phyloP scores from a whole-genome alignment of 2,329 filamentous ascomycete species.

The Ophiosphaerella narmari region DNA sequence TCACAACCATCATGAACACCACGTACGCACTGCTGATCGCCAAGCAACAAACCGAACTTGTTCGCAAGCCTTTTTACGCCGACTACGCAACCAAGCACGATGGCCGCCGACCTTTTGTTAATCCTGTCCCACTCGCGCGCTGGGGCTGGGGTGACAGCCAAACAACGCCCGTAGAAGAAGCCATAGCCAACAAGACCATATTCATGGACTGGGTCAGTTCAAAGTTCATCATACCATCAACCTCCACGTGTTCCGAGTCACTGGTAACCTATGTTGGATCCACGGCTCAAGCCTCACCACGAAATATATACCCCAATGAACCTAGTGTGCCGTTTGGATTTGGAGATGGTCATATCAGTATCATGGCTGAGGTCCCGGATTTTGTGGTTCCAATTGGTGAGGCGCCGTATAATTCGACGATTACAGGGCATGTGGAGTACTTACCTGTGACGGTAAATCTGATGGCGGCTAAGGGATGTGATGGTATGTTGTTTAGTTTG shows the following conservation, averaged over 20 bases:
- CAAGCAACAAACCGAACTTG: slow-evolving; percentile 52
- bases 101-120: slow-evolving; percentile 55
- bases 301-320: slow-evolving; percentile 50
- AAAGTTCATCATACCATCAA: slow-evolving; percentile 50
- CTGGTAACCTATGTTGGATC: slow-evolving; percentile 56
- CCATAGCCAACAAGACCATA: slow-evolving; percentile 55
- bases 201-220: slow-evolving; percentile 56
- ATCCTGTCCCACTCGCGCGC: slow-evolving; percentile 54
- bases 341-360: slow-evolving; percentile 52
- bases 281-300: slow-evolving; percentile 46
- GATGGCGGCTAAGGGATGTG: slow-evolving; percentile 64
- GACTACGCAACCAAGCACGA: slow-evolving; percentile 55
- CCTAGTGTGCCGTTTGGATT: slow-evolving; percentile 57
- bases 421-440: slow-evolving; percentile 56
- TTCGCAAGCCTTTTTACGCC: slow-evolving; percentile 56
- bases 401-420: slow-evolving; percentile 51
- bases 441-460: slow-evolving; percentile 64
- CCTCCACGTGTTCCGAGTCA: slow-evolving; percentile 54
- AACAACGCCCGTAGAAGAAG: slow-evolving; percentile 47
- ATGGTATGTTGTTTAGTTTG: slow-evolving; percentile 61
- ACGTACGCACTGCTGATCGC: slow-evolving; percentile 55
- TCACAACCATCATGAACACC: slow-evolving; percentile 48
- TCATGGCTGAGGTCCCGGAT: slow-evolving; percentile 55
- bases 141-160: slow-evolving; percentile 54
- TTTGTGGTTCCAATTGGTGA: slow-evolving; percentile 53